A percentile compares a stretch with the other conserved stretches of the same genome.
phyloP scores from a whole-genome alignment of 1,284 basidiomycete genomes.

The Naganishia liquefaciens region DNA sequence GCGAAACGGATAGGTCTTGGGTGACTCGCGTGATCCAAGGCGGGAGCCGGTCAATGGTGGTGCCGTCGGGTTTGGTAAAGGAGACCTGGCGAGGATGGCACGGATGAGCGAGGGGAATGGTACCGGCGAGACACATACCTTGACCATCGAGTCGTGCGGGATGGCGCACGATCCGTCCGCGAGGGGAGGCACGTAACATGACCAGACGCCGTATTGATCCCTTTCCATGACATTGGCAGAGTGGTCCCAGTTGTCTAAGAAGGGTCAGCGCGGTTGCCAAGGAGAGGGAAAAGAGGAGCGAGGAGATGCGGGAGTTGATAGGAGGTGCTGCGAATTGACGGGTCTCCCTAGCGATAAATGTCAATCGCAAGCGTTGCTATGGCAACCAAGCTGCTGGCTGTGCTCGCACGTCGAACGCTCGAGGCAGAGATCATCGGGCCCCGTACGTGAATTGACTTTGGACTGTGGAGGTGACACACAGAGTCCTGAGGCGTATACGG shows the following conservation, averaged over 20 bases:
- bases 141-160: conserved; percentile 90
- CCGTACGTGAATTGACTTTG: no score
- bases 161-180: conserved; percentile 74
- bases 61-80: conserved; percentile 72
- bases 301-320: background rate
- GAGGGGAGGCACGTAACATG: conserved; percentile 73
- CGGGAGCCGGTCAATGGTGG: conserved; percentile 85
- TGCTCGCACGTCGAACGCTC: no score
- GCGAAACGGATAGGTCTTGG: conserved; percentile 85
- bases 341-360: no score
- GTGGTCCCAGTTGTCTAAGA: conserved; percentile 83
- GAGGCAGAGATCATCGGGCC: no score
- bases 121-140: conserved; percentile 58
- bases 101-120: background rate
- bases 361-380: no score
- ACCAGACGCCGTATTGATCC: conserved; percentile 90
- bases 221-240: conserved; percentile 80
- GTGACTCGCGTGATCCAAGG: conserved; percentile 94
- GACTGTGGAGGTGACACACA: no score
- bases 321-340: no score
- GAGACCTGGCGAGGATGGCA: conserved; percentile 64
- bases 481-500: no score
- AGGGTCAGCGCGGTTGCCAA: background rate
- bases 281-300: background rate
- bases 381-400: no score